Evolutionary conservation across 2,329 filamentous ascomycete species (phyloP).

Genomic region (Cordyceps pruinosa): DNA sequence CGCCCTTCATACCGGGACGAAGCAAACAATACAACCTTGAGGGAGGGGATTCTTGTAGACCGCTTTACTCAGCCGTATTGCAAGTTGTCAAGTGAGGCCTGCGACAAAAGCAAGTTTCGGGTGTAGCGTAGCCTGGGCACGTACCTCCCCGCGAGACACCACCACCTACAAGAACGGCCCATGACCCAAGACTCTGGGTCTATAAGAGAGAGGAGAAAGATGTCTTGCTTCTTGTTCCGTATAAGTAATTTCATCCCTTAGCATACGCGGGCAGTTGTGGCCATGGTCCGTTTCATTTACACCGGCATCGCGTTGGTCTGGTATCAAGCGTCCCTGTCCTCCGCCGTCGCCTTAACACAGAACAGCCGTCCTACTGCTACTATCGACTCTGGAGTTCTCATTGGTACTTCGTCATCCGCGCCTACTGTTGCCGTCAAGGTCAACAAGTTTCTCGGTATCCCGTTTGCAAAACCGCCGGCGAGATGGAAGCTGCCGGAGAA

Average conservation of each 20-base stretch:
- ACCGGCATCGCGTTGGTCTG: slow-evolving; percentile 1
- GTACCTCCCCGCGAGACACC: not conserved
- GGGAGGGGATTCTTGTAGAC: not conserved
- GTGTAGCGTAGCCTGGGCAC: not conserved
- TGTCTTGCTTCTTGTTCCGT: not conserved
- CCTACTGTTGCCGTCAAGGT: slow-evolving; percentile 10
- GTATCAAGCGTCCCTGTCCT: not conserved
- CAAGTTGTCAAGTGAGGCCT: not conserved
- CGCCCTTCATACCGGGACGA: not conserved
- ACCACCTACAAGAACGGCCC: not conserved
- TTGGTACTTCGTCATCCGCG: not conserved
- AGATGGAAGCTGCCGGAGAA: slow-evolving; percentile 20
- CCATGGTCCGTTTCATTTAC: slow-evolving; percentile 5
- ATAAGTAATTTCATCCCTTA: not conserved
- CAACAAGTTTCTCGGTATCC: slow-evolving; percentile 25
- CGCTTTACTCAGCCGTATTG: not conserved
- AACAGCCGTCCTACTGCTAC: not conserved
- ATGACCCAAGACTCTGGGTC: not conserved
- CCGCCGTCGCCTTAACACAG: not conserved
- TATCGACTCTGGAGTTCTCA: slow-evolving; percentile 1
- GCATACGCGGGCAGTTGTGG: not conserved
- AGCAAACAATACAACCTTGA: not conserved
- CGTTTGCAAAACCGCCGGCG: slow-evolving; percentile 22
- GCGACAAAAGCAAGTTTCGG: slow-evolving; percentile 1
- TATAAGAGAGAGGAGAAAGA: not conserved